These are phyloP conservation scores for Penicillium sp. DNA, from an alignment of 2,329 filamentous ascomycete genomes.

Conservation along the genomic window DNA sequence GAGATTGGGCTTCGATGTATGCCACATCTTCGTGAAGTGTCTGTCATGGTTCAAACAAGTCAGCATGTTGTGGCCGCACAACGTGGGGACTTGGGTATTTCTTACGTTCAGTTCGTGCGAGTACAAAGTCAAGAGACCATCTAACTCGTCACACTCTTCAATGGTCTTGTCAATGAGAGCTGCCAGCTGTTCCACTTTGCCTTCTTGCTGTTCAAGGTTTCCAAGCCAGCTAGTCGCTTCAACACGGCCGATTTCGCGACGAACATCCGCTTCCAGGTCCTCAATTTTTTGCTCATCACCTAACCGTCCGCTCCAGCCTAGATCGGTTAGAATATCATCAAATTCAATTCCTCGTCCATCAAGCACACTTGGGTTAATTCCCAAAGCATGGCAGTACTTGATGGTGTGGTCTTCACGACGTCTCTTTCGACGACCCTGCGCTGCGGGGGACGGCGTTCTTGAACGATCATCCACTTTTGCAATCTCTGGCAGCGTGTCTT, in stretches of 20 bases:
- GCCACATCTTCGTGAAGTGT: slow-evolving; percentile 93
- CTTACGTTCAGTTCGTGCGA: slow-evolving; percentile 87
- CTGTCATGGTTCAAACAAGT: slow-evolving; percentile 44
- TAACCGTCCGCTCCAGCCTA: slow-evolving; percentile 80
- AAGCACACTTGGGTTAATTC: slow-evolving; percentile 72
- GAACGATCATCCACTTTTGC: slow-evolving; percentile 28
- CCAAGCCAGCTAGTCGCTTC: slow-evolving; percentile 92
- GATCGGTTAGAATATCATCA: slow-evolving; percentile 75
- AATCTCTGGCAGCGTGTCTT: slow-evolving; percentile 23
- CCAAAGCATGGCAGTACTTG: slow-evolving; percentile 73
- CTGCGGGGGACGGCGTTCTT: slow-evolving; percentile 38
- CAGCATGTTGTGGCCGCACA: slow-evolving; percentile 18
- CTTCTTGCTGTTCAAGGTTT: slow-evolving; percentile 79
- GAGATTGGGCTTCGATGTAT: slow-evolving; percentile 95
- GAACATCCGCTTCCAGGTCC: slow-evolving; percentile 75
- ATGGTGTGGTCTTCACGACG: slow-evolving; percentile 69
- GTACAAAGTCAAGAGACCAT: slow-evolving; percentile 90
- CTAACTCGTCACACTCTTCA: slow-evolving; percentile 90
- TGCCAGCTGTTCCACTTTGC: slow-evolving; percentile 82
- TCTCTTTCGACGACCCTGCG: slow-evolving; percentile 56
- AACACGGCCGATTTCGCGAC: slow-evolving; percentile 81
- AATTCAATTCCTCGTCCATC: slow-evolving; percentile 76
- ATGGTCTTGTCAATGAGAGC: slow-evolving; percentile 85
- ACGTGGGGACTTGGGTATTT: slow-evolving; percentile 3
- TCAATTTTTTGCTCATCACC: slow-evolving; percentile 74